Evolutionary conservation across 495 filamentous ascomycete species (phyloP).

Genomic region (Durotheca rogersii): DNA sequence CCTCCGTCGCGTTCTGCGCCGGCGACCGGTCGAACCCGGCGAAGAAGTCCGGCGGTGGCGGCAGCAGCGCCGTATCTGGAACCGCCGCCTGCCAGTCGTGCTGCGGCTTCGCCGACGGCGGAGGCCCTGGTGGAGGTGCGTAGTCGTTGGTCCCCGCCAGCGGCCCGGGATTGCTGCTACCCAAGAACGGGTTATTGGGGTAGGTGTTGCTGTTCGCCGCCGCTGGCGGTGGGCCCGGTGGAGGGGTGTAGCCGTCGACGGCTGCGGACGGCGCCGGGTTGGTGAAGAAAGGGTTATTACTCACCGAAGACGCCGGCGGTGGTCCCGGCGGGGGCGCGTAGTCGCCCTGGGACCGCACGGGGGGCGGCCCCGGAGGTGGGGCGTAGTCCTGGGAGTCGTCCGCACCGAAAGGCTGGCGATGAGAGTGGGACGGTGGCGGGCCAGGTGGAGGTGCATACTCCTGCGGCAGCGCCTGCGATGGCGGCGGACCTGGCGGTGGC

Average conservation of each 20-base stretch:
- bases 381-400: constrained; percentile 24
- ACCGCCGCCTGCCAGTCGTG: constrained; percentile 81
- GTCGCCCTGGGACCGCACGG: constrained; percentile 38
- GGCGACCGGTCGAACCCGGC: constrained; percentile 62
- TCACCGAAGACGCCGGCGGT: constrained; percentile 5
- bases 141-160: constrained; percentile 32
- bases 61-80: constrained; percentile 76
- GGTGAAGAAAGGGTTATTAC: constrained; percentile 23
- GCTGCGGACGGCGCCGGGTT: background rate
- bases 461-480: constrained; percentile 10
- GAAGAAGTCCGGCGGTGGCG: constrained; percentile 74
- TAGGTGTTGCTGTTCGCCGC: constrained; percentile 58
- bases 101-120: constrained; percentile 51
- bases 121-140: constrained; percentile 46
- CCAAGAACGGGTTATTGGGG: constrained; percentile 14
- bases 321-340: constrained; percentile 43
- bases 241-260: constrained; percentile 27
- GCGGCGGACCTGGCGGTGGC: constrained; percentile 35
- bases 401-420: constrained; percentile 16
- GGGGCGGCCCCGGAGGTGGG: constrained; percentile 38
- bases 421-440: constrained; percentile 38
- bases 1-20: constrained; percentile 69
- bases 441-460: constrained; percentile 31
- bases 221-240: constrained; percentile 42
- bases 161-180: no score